A percentile compares a stretch with the other conserved stretches of the same genome.
Conservation (phyloP, 768 basidiomycete genomes). For the Mycena crocata region DNA sequence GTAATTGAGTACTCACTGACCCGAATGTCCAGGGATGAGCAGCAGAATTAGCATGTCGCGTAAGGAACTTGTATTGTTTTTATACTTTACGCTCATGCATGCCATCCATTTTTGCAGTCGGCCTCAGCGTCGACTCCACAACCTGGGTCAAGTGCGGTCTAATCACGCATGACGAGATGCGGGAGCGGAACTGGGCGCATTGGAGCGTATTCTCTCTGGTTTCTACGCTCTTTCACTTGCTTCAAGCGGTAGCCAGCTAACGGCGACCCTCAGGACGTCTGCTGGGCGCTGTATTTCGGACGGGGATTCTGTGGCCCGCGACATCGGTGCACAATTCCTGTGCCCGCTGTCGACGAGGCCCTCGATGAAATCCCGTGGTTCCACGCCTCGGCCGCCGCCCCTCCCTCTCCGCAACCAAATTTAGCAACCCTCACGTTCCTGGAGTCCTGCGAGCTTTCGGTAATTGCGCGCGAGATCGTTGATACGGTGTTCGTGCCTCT, state of each 20-base stretch:
- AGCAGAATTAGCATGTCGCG: constrained; percentile 23
- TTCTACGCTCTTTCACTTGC: neutral
- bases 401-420: constrained; percentile 38
- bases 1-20: neutral
- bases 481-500: constrained; percentile 44
- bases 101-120: no score
- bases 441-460: constrained; percentile 44
- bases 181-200: constrained; percentile 55
- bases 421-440: constrained; percentile 43
- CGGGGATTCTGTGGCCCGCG: constrained; percentile 50
- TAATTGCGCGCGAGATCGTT: constrained; percentile 46
- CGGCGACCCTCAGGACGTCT: constrained; percentile 44
- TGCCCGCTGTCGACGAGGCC: constrained; percentile 48
- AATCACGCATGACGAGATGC: constrained; percentile 48
- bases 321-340: constrained; percentile 37
- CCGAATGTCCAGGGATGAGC: constrained; percentile 20
- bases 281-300: constrained; percentile 58
- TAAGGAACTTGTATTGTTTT: constrained; percentile 3
- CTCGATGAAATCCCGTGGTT: constrained; percentile 47
- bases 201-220: constrained; percentile 52
- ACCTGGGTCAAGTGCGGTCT: constrained; percentile 52
- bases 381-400: constrained; percentile 43
- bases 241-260: neutral
- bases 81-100: neutral
- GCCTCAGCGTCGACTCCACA: constrained; percentile 53